Evolutionary conservation across 2,329 filamentous ascomycete genomes (phyloP), one percentile per base, ranked within the genome.

Genomic region (Gnomoniopsis smithogilvyi): DNA sequence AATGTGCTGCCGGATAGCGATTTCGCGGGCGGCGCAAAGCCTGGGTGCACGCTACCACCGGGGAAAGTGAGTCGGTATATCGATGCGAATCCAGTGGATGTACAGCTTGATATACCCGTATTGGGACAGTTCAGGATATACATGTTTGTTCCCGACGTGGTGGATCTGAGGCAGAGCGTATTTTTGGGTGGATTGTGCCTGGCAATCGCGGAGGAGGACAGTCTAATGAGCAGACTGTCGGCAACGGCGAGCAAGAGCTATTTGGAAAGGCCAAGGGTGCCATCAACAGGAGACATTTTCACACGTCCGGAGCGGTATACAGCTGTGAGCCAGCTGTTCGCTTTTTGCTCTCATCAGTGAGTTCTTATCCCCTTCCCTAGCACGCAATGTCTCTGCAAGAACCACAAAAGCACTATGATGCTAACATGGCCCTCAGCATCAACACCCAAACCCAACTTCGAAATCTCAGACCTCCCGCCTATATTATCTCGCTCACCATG

Each of bases 241-340:
- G 77, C 76, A 1, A 81, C 80, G 1, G 86, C 87, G 1, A 81
- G 80, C 49, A 73, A 78, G 11, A 91, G 86, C 0, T 91, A 91
- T 66, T 75, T 77, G 2, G 74, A 78, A 48, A 81, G 85, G 64
- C 85, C 85, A 0, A 80, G 84, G 12, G 72, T 82, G 3, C 71
- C 78, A 0, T 80, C 83, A 1, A 78, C 83, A 0, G 80, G 85
- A 53, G 89, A 92, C 63, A 80, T 85, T 3, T 92, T 87, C 67
- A 73, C 83, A 24, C 81, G 86, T 30, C 86, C 87, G 0, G 83
- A 88, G 65, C 79, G 90, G 59, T 93, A 93, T 67, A 88, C 82
- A 0, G 74, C 84, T 2, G 80, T 87, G 60, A 89, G 86, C 69
- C 80, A 87, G 59, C 72, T 91, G 6, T 88, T 90, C 65, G 92